These are phyloP conservation scores for Globisporangium canariense DNA, from an alignment of 352 stramenopile species.

Conservation along the genomic window DNA sequence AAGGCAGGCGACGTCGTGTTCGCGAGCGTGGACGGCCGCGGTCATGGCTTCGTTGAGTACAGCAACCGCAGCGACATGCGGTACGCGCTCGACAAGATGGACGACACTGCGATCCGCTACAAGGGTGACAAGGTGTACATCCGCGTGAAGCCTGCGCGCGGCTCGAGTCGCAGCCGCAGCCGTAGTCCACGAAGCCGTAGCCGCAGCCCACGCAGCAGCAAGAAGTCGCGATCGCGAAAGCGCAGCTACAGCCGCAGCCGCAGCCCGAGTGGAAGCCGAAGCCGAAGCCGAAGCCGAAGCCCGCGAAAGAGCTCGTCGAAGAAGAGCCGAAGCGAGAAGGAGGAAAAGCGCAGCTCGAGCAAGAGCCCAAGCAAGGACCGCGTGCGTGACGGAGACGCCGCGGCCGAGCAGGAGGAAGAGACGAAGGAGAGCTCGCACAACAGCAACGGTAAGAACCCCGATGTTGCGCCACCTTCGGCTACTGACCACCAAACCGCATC, in stretches of 20 bases:
- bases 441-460: constrained; percentile 22
- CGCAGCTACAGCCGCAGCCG: constrained; percentile 33
- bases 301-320: constrained; percentile 21
- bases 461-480: constrained; percentile 14
- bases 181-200: constrained; percentile 34
- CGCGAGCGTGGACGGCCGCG: constrained; percentile 64
- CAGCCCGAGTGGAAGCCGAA: constrained; percentile 20
- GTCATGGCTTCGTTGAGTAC: constrained; percentile 66
- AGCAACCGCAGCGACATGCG: constrained; percentile 69
- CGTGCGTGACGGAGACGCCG: background rate
- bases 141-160: constrained; percentile 34
- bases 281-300: constrained; percentile 15
- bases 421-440: constrained; percentile 18
- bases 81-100: constrained; percentile 60
- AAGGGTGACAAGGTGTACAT: constrained; percentile 51
- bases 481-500: constrained; percentile 15
- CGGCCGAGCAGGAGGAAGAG: constrained; percentile 14
- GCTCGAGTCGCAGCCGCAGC: constrained; percentile 33
- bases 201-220: constrained; percentile 32
- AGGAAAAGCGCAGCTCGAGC: constrained; percentile 21
- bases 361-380: constrained; percentile 14
- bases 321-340: constrained; percentile 14
- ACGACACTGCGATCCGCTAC: constrained; percentile 57
- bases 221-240: constrained; percentile 23
- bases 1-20: constrained; percentile 64